Conservation (phyloP, 495 filamentous ascomycete genomes). For the Penicillium ochrochloron region DNA sequence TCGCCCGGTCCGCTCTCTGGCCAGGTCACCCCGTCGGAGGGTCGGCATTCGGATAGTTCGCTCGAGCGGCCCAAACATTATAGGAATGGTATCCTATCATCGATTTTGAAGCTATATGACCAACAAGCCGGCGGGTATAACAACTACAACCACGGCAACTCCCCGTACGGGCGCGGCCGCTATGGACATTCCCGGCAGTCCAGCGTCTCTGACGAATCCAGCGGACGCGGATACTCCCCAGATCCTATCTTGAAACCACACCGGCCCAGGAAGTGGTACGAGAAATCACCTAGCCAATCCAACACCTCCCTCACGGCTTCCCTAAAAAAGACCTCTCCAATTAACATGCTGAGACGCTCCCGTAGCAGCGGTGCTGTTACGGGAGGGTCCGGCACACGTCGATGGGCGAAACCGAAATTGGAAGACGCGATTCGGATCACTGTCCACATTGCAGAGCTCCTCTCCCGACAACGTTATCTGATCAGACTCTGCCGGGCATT, state of each 20-base stretch:
- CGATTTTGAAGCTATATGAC: slow-evolving; percentile 77
- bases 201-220: slow-evolving; percentile 38
- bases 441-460: slow-evolving; percentile 82
- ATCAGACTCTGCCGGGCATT: slow-evolving; percentile 82
- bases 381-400: slow-evolving; percentile 44
- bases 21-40: slow-evolving; percentile 62
- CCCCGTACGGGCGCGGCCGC: slow-evolving; percentile 23
- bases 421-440: slow-evolving; percentile 82
- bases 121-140: slow-evolving; percentile 24
- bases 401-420: slow-evolving; percentile 49
- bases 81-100: slow-evolving; percentile 76
- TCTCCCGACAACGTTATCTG: slow-evolving; percentile 82
- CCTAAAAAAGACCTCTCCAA: slow-evolving; percentile 47
- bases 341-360: slow-evolving; percentile 51
- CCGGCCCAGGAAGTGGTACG: slow-evolving; percentile 66
- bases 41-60: slow-evolving; percentile 65
- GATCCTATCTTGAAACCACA: slow-evolving; percentile 45
- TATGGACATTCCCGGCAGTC: slow-evolving; percentile 41
- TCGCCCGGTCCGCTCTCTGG: slow-evolving; percentile 57
- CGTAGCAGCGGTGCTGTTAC: slow-evolving; percentile 45
- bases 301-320: slow-evolving; percentile 52
- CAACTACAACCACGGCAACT: slow-evolving; percentile 25
- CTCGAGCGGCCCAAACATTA: slow-evolving; percentile 71
- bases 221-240: slow-evolving; percentile 39
- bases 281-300: slow-evolving; percentile 56